A percentile compares a stretch with the other conserved stretches of the same genome.
Evolutionary conservation across 1,284 basidiomycete species (phyloP).

Genomic region (Boletus subluridellus): DNA sequence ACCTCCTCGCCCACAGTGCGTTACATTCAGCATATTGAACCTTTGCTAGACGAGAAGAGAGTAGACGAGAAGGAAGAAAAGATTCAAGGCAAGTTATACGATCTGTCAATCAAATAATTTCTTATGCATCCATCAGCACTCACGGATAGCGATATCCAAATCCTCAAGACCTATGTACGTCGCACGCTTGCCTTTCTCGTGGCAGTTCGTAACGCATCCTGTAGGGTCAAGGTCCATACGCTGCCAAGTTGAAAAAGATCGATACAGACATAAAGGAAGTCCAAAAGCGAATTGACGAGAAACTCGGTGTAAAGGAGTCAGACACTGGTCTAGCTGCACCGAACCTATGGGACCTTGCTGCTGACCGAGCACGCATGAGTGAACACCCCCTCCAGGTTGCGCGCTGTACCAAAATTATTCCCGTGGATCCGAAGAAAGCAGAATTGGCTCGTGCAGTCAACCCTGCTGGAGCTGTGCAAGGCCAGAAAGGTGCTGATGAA

Average conservation of each 20-base stretch:
- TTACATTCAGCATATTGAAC: slow-evolving; percentile 7
- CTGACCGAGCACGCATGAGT: slow-evolving; percentile 85
- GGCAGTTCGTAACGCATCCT: slow-evolving; percentile 1
- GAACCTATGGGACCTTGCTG: slow-evolving; percentile 92
- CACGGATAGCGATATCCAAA: slow-evolving; percentile 98
- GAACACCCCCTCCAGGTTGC: slow-evolving; percentile 97
- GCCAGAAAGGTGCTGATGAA: slow-evolving; percentile 90
- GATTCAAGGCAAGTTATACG: slow-evolving; percentile 68
- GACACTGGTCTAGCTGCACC: slow-evolving; percentile 97
- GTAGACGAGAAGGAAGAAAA: slow-evolving; percentile 84
- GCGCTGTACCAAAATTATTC: slow-evolving; percentile 98
- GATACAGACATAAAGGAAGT: slow-evolving; percentile 95
- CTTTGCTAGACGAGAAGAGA: slow-evolving; percentile 71
- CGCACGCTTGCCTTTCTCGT: neutral
- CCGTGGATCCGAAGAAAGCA: slow-evolving; percentile 68
- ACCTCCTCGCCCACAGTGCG: neutral
- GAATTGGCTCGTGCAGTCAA: slow-evolving; percentile 72
- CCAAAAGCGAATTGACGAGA: slow-evolving; percentile 96
- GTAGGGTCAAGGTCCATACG: slow-evolving; percentile 98
- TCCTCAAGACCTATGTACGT: slow-evolving; percentile 93
- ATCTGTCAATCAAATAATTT: neutral
- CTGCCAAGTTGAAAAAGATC: slow-evolving; percentile 81
- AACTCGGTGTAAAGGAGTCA: slow-evolving; percentile 96
- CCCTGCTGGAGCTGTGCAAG: slow-evolving; percentile 69
- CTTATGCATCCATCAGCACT: slow-evolving; percentile 56